These are phyloP conservation scores for Polygonum maritimum DNA, from an alignment of 148 eudicot genomes.

Conservation along the genomic window DNA sequence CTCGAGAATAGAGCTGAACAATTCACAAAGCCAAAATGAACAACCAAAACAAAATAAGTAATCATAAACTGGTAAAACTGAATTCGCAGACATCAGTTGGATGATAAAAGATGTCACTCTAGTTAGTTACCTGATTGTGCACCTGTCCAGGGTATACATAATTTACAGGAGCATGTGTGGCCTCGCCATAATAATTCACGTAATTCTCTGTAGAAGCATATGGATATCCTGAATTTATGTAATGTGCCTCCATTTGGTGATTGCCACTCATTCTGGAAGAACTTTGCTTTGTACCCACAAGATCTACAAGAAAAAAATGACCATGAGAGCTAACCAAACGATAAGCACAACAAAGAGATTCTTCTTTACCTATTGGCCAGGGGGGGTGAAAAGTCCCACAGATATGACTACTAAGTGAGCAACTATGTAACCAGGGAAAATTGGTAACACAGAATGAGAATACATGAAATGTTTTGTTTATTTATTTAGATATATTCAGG, in stretches of 20 bases:
- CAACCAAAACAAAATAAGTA: neutral
- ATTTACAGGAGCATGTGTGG: conserved; percentile 31
- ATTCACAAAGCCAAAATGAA: neutral
- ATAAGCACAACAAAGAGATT: neutral
- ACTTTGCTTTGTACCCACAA: neutral
- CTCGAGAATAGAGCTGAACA: neutral
- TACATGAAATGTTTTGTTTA: neutral
- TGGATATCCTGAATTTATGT: conserved; percentile 36
- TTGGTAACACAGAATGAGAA: neutral
- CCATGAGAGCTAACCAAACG: neutral
- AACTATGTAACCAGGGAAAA: neutral
- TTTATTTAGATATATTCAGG: neutral
- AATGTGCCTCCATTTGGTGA: conserved; percentile 41
- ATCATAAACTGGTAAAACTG: neutral
- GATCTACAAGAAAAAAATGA: conserved; percentile 1
- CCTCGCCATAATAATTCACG: conserved; percentile 36
- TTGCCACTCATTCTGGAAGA: conserved; percentile 27
- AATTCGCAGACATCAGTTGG: neutral
- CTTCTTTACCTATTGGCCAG: neutral
- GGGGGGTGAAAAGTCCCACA: neutral
- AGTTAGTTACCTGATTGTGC: conserved; percentile 31
- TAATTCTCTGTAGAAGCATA: conserved; percentile 35
- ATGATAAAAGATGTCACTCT: neutral
- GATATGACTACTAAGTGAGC: neutral
- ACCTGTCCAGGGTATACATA: conserved; percentile 34